These are phyloP conservation scores for Cercospora berteroae DNA, from an alignment of 2,329 filamentous ascomycete genomes.

Conservation along the genomic window DNA sequence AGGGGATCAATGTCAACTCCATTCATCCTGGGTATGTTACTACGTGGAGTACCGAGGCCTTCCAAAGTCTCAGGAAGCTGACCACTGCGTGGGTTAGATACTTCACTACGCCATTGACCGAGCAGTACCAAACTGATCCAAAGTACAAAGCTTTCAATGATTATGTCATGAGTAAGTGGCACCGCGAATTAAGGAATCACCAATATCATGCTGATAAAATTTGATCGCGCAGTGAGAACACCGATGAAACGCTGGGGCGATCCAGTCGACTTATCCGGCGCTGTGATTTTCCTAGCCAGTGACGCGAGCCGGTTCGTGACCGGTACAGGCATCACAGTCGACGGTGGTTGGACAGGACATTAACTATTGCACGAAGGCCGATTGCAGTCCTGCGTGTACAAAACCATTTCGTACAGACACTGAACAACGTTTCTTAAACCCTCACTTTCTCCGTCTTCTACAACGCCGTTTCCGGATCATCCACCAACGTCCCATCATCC, in stretches of 20 bases:
- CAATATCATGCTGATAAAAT: not conserved
- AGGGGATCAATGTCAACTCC: conserved; percentile 78
- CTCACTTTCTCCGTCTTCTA: not conserved
- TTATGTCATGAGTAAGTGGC: conserved; percentile 52
- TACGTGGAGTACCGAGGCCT: not conserved
- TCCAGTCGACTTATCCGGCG: conserved; percentile 83
- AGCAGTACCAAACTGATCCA: conserved; percentile 28
- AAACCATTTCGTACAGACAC: not conserved
- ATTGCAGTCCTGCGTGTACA: not conserved
- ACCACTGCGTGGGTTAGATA: conserved; percentile 31
- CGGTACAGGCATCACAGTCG: conserved; percentile 76
- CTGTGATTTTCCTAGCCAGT: conserved; percentile 72
- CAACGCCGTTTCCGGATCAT: not conserved
- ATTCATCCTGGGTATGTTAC: conserved; percentile 66
- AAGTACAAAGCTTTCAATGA: conserved; percentile 56
- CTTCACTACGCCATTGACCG: conserved; percentile 27
- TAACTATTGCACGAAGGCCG: not conserved
- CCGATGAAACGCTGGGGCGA: conserved; percentile 78
- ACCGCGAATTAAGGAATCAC: not conserved
- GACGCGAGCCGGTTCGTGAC: conserved; percentile 73
- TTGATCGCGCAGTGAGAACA: conserved; percentile 60
- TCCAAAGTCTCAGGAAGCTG: conserved; percentile 52
- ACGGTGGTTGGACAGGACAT: conserved; percentile 63
- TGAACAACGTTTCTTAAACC: not conserved
- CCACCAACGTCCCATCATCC: not conserved